These are phyloP conservation scores for Mycena albidolilacea DNA, from an alignment of 768 basidiomycete species.

Conservation along the genomic window DNA sequence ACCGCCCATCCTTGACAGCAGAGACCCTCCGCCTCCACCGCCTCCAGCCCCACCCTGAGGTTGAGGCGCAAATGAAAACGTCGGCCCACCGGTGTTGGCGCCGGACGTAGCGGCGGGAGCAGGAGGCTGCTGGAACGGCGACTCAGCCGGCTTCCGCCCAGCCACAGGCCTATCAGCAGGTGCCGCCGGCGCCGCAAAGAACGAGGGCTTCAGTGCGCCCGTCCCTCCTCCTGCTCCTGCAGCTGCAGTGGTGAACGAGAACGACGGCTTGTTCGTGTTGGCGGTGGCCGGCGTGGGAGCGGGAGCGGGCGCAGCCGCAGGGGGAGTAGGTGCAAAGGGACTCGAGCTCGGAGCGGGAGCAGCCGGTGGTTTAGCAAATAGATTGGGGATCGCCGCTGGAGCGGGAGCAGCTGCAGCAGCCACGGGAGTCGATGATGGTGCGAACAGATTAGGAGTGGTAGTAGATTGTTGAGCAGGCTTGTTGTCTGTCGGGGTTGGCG, in stretches of 20 bases:
- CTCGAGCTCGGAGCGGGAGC: conserved; percentile 28
- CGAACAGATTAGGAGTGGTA: conserved; percentile 11
- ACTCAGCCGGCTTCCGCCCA: conserved; percentile 13
- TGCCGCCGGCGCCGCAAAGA: conserved; percentile 17
- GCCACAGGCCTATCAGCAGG: conserved; percentile 24
- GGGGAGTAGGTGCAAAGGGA: conserved; percentile 31
- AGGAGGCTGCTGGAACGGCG: conserved; percentile 15
- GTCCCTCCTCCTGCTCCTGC: conserved; percentile 18
- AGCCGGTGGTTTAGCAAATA: conserved; percentile 37
- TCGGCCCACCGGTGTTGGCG: conserved; percentile 19
- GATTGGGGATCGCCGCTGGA: conserved; percentile 14
- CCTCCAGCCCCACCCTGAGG: conserved; percentile 21
- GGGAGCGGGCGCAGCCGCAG: conserved; percentile 17
- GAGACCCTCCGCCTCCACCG: conserved; percentile 29
- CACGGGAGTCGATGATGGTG: conserved; percentile 36
- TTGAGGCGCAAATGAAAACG: conserved; percentile 25
- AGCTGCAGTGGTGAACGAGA: conserved; percentile 34
- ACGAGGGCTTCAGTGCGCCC: not conserved
- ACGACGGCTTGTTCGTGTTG: conserved; percentile 13
- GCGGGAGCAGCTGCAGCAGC: conserved; percentile 36
- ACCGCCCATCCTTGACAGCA: conserved; percentile 45
- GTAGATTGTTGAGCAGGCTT: conserved; percentile 34
- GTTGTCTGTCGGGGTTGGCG: conserved; percentile 19
- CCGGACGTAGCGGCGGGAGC: conserved; percentile 27
- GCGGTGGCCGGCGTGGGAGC: not conserved